Evolutionary conservation across 306 rosid species (phyloP).

Genomic region (Begonia peltatifolia): DNA sequence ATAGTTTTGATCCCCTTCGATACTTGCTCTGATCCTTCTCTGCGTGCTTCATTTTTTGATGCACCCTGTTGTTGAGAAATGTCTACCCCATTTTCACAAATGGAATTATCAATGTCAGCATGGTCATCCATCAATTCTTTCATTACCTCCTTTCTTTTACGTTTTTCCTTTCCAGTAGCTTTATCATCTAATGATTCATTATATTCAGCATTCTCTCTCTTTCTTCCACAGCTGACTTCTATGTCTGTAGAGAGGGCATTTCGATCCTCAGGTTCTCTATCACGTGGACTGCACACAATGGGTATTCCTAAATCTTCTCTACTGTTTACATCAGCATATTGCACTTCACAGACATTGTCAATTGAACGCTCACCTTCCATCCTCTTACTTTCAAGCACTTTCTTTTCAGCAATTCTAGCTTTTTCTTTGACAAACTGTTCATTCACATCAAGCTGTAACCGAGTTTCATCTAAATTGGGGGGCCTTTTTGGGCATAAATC

Average conservation of each 20-base stretch:
- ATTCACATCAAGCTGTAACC: conserved; percentile 4
- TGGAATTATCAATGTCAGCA: neutral
- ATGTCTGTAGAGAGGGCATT: neutral
- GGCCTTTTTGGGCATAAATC: conserved; percentile 1
- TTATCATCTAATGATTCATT: neutral
- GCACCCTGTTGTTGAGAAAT: conserved; percentile 12
- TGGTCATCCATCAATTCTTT: conserved; percentile 2
- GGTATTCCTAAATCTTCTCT: neutral
- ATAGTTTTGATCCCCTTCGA: conserved; percentile 7
- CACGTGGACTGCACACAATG: neutral
- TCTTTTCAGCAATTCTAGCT: conserved; percentile 6
- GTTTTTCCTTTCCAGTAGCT: conserved; percentile 6
- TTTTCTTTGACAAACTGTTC: conserved; percentile 5
- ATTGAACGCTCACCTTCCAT: conserved; percentile 2
- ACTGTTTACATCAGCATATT: too few relatives aligned
- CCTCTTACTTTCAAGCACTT: conserved; percentile 5
- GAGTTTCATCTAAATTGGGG: conserved; percentile 1
- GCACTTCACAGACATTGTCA: conserved; percentile 2
- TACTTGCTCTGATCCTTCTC: conserved; percentile 11
- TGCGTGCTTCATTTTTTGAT: conserved; percentile 11
- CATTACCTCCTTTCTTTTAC: conserved; percentile 1
- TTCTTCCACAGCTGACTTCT: neutral
- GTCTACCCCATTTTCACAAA: conserved; percentile 16
- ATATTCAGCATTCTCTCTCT: neutral
- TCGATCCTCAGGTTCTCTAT: neutral